Conservation (phyloP, 2,329 filamentous ascomycete species). For the Epichloe gansuensis region DNA sequence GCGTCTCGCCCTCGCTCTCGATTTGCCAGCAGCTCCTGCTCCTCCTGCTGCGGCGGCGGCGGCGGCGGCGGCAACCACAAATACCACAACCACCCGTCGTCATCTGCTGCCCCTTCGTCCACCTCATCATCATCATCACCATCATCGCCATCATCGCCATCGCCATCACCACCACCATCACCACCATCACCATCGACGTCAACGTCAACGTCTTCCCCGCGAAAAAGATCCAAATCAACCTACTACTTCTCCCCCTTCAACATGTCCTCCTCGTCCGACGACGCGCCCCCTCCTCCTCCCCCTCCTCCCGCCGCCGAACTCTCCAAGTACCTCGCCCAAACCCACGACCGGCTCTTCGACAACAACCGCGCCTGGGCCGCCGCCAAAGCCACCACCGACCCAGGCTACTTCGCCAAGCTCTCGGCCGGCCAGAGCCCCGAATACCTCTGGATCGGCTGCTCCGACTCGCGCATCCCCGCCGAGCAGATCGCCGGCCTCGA, state of each 20-base stretch:
- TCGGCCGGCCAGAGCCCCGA: slow-evolving; percentile 53
- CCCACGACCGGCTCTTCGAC: slow-evolving; percentile 55
- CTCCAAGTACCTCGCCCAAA: slow-evolving; percentile 41
- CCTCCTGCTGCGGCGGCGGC: slow-evolving; percentile 2
- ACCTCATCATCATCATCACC: background rate
- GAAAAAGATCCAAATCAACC: too few relatives aligned
- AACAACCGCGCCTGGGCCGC: slow-evolving; percentile 55
- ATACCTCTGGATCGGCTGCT: slow-evolving; percentile 82
- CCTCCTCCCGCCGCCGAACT: slow-evolving; percentile 3
- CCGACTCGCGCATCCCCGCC: slow-evolving; percentile 82
- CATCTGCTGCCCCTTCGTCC: background rate
- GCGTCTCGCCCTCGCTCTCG: background rate
- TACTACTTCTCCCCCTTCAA: background rate
- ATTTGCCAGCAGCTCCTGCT: background rate
- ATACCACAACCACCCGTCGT: background rate
- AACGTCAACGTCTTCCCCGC: background rate
- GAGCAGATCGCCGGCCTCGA: slow-evolving; percentile 72
- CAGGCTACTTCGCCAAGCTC: slow-evolving; percentile 52
- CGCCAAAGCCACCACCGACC: slow-evolving; percentile 43
- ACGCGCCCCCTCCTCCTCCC: background rate
- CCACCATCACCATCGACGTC: background rate
- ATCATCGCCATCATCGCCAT: background rate
- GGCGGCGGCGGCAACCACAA: background rate
- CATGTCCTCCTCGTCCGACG: slow-evolving; percentile 1
- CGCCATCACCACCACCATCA: background rate